Conservation (phyloP, 441 rosid genomes). For the Breynia disticha region DNA sequence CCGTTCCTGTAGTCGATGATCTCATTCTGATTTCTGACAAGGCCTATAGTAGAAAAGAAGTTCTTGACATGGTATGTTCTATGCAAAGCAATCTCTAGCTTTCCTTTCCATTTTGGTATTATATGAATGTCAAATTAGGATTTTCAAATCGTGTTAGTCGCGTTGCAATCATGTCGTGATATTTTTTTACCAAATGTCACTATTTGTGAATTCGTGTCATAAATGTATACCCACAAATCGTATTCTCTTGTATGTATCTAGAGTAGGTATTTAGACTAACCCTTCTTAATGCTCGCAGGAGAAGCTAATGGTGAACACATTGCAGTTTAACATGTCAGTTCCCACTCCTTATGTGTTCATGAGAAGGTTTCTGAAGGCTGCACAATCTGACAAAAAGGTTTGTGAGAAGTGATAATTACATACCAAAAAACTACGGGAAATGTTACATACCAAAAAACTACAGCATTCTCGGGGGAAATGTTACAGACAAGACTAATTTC, state of each 20-base stretch:
- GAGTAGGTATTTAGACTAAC: neutral
- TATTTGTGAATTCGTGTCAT: too few relatives aligned
- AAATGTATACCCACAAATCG: too few relatives aligned
- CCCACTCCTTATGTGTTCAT: constrained; percentile 88
- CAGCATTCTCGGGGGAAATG: neutral
- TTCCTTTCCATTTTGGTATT: neutral
- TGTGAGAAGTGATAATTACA: neutral
- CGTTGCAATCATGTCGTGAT: too few relatives aligned
- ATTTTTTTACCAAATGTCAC: too few relatives aligned
- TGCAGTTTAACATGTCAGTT: constrained; percentile 70
- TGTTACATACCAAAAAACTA: neutral
- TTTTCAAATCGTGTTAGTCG: too few relatives aligned
- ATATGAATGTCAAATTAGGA: neutral
- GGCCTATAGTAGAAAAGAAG: constrained; percentile 68
- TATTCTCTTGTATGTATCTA: too few relatives aligned
- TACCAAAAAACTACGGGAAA: neutral
- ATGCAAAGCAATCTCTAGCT: neutral
- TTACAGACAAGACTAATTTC: neutral
- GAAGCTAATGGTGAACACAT: constrained; percentile 54
- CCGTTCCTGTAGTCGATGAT: constrained; percentile 78
- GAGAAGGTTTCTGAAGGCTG: constrained; percentile 79
- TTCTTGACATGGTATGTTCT: constrained; percentile 61
- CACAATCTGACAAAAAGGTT: constrained; percentile 80
- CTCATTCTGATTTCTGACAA: constrained; percentile 78
- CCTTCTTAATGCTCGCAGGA: constrained; percentile 44